Evolutionary conservation across 1,284 basidiomycete genomes (phyloP).

Genomic region (Heterobasidion parviporum): DNA sequence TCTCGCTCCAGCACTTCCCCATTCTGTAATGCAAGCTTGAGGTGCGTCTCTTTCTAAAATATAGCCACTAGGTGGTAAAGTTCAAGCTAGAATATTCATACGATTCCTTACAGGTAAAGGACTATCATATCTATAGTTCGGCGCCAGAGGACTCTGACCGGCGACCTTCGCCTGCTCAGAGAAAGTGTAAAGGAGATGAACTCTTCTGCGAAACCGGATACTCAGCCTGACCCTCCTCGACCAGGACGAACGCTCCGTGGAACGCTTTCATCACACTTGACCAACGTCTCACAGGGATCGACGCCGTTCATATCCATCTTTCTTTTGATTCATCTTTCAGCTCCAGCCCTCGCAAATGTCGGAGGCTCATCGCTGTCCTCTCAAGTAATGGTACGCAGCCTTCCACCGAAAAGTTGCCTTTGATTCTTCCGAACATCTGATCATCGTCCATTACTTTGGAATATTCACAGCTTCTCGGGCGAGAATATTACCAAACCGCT

Average conservation of each 20-base stretch:
- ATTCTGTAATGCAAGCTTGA: no score
- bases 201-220: not conserved
- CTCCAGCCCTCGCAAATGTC: slow-evolving; percentile 56
- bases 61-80: no score
- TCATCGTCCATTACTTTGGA: not conserved
- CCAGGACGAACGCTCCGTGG: slow-evolving; percentile 2
- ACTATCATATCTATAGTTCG: no score
- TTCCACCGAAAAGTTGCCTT: slow-evolving; percentile 9
- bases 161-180: no score
- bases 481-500: slow-evolving; percentile 71
- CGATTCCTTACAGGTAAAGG: no score
- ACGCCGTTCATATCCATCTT: slow-evolving; percentile 60
- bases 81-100: no score
- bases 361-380: slow-evolving; percentile 61
- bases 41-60: no score
- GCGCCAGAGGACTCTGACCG: no score
- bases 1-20: no score
- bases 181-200: not conserved
- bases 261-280: slow-evolving; percentile 20
- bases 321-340: slow-evolving; percentile 58
- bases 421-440: not conserved
- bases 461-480: slow-evolving; percentile 50
- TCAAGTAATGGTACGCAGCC: slow-evolving; percentile 49
- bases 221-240: not conserved
- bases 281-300: slow-evolving; percentile 41